Evolutionary conservation across 2,329 filamentous ascomycete species (phyloP), one percentile per base, ranked within the genome.

Genomic region (Canariomyces notabilis): DNA sequence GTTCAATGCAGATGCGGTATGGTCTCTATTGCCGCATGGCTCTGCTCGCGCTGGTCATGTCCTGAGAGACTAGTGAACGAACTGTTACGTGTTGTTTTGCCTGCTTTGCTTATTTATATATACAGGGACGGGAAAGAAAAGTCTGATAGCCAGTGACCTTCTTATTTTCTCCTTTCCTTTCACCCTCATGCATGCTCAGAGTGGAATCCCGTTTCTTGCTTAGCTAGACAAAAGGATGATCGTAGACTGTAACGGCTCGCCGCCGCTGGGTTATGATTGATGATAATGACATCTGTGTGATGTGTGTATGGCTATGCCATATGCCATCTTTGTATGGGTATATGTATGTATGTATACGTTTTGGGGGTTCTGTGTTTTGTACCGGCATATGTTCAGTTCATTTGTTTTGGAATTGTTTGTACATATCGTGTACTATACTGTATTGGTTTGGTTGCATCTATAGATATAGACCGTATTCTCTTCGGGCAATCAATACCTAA

Each of bases 21-120:
- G 93, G 93, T 59, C 80, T 98, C 60, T 97, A 96, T 77, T 94
- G 87, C 69, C 86, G 93, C 66, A 98, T 98, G 93, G 93, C 93
- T 59, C 72, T 98, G 71, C 77, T 98, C 67, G 93, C 93, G 57
- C 75, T 97, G 67, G 88, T 97, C 67, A 85, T 98, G 86, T 82
- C 72, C 12, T 53, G 38, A 46, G 42, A 29, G 37, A 21, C n/a
- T 35, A n/a, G 11, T 32, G 33, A n/a, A 19, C n/a, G 21, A 7
- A 36, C n/a, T 35, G 35, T 18, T 41, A 46, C n/a, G n/a, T 40
- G 7, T 18, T 45, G 32, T 32, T 38, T 21, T 20, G 34, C 41
- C 31, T 21, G 26, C 23, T 33, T 37, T 38, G 36, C 6, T 18
- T 37, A 37, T 38, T 34, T 15, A 19, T 32, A 38, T 26, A 23